Evolutionary conservation across 805 yeast genomes (phyloP).

Genomic region (Teunomyces kruisii): DNA sequence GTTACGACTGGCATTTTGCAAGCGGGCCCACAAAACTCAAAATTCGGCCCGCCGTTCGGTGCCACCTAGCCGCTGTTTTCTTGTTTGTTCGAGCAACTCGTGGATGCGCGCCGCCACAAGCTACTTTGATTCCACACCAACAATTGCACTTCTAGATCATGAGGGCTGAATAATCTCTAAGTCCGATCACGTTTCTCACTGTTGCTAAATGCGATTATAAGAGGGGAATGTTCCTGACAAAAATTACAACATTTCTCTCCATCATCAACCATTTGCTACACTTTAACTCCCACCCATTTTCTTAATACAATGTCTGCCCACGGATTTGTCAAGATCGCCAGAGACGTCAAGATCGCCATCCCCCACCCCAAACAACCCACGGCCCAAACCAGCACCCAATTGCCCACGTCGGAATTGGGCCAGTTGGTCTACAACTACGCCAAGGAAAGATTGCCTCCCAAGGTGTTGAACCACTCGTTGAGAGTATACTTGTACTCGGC

Average conservation of each 20-base stretch:
- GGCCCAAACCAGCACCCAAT: conserved; percentile 15
- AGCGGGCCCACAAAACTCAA: no score
- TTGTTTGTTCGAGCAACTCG: no score
- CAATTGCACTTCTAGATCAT: background rate
- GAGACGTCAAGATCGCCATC: conserved; percentile 25
- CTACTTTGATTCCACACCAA: background rate
- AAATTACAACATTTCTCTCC: background rate
- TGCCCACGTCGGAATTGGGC: conserved; percentile 21
- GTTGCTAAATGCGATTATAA: background rate
- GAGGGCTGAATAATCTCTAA: background rate
- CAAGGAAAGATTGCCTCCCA: conserved; percentile 16
- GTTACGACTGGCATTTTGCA: no score
- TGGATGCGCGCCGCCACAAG: no score
- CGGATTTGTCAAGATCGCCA: conserved; percentile 30
- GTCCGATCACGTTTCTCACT: background rate
- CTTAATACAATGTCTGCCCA: conserved; percentile 20
- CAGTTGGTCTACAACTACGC: conserved; percentile 22
- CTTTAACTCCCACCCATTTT: no score
- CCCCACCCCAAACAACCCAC: conserved; percentile 25
- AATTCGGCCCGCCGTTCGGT: no score
- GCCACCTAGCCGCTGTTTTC: background rate
- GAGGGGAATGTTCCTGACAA: background rate
- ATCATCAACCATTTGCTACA: no score
- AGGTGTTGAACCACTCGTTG: conserved; percentile 29
- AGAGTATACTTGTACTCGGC: conserved; percentile 29